Evolutionary conservation across 345 rosid genomes (phyloP).

Genomic region (Citrus mangshanensis): DNA sequence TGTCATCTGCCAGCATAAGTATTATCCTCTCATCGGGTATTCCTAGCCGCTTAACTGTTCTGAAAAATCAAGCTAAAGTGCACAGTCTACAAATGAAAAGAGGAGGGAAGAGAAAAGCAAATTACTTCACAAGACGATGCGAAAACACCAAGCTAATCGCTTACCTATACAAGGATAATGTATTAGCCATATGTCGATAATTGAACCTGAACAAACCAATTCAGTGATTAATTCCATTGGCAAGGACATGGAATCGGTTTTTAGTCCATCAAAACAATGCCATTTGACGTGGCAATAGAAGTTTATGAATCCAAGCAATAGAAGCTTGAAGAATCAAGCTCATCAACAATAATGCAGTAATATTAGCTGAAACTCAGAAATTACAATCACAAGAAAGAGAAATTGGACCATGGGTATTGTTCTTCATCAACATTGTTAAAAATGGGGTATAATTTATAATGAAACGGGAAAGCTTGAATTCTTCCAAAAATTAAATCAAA

Average conservation of each 20-base stretch:
- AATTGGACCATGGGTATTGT: not conserved
- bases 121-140: not conserved
- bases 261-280: not conserved
- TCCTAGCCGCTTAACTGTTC: conserved; percentile 95
- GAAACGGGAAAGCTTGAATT: not conserved
- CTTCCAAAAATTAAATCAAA: not conserved
- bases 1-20: conserved; percentile 96
- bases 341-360: not conserved
- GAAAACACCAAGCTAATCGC: conserved; percentile 1
- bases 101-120: not conserved
- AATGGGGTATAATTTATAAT: not conserved
- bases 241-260: not conserved
- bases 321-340: not conserved
- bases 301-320: not conserved
- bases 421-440: not conserved
- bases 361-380: not conserved
- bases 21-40: conserved; percentile 96
- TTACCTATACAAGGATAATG: conserved; percentile 89
- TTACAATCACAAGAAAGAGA: not conserved
- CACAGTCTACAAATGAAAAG: not conserved
- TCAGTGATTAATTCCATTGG: conserved; percentile 13
- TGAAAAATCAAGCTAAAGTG: conserved; percentile 30
- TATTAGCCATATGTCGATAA: conserved; percentile 96
- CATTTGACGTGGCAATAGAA: not conserved
- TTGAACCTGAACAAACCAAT: conserved; percentile 72